Percentiles rank a stretch among this genome's conserved stretches.
Evolutionary conservation across 2,329 filamentous ascomycete genomes (phyloP).

Genomic region (Lithohypha guttulata): DNA sequence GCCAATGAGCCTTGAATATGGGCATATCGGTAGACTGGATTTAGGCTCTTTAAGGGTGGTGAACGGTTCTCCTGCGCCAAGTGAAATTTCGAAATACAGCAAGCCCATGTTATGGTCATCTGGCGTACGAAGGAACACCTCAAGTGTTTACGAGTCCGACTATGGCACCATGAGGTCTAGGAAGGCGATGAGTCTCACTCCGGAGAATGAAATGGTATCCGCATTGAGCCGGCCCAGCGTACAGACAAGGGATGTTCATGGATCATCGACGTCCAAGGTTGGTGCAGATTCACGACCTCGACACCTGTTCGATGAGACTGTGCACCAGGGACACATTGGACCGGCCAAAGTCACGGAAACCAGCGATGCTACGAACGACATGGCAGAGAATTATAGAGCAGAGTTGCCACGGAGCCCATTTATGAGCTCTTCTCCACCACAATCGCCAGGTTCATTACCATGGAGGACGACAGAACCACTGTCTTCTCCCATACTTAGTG

Average conservation of each 20-base stretch:
- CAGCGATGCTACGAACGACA: constrained; percentile 11
- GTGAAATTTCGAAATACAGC: constrained; percentile 17
- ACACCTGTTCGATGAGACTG: no score
- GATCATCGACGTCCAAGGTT: constrained; percentile 7
- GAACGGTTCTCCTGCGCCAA: constrained; percentile 23
- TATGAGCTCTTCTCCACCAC: constrained; percentile 4
- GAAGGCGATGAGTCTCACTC: not conserved
- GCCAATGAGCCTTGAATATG: constrained; percentile 19
- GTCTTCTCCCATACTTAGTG: not conserved
- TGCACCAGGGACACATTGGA: no score
- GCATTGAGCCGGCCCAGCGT: no score
- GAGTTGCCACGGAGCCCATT: constrained; percentile 18
- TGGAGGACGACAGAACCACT: not conserved
- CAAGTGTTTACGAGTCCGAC: constrained; percentile 20
- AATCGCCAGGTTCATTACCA: not conserved
- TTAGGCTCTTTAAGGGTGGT: constrained; percentile 20
- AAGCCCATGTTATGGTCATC: not conserved
- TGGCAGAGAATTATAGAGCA: constrained; percentile 21
- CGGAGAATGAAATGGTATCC: constrained; percentile 1
- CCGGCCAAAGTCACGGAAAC: constrained; percentile 1
- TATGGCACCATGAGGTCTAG: constrained; percentile 2
- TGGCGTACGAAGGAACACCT: constrained; percentile 11
- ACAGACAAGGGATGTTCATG: not conserved
- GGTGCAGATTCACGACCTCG: constrained; percentile 2
- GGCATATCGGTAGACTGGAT: constrained; percentile 17